Conservation (phyloP, 2,329 filamentous ascomycete species). For the Pseudocercospora eumusae region DNA sequence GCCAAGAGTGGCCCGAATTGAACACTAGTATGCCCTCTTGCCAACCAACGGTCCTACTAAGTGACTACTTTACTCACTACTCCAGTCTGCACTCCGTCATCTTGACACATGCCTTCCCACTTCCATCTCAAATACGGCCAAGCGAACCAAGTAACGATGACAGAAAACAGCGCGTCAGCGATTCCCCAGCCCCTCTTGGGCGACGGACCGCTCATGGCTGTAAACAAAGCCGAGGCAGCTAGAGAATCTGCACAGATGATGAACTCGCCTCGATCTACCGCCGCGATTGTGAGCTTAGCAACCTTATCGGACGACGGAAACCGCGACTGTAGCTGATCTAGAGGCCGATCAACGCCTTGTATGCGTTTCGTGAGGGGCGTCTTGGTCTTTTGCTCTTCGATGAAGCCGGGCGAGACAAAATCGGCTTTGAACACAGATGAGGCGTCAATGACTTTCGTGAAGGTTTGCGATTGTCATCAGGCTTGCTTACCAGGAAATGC, state of each 20-base stretch:
- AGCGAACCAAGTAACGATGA: not conserved
- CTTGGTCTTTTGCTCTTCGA: slow-evolving; percentile 6
- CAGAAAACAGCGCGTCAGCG: not conserved
- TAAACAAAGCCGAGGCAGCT: not conserved
- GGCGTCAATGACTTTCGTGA: no score
- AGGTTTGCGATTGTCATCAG: no score
- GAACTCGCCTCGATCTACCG: not conserved
- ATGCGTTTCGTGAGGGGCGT: not conserved
- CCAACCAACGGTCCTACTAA: no score
- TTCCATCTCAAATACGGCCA: not conserved
- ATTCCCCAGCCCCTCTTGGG: not conserved
- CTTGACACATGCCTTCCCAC: not conserved
- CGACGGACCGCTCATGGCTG: slow-evolving; percentile 6
- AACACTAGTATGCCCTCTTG: no score
- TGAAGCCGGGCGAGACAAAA: slow-evolving; percentile 8
- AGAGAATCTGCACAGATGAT: not conserved
- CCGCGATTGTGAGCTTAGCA: no score
- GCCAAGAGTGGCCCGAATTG: no score
- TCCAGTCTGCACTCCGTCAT: no score
- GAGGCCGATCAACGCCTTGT: not conserved
- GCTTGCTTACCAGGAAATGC: not conserved
- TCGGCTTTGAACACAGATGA: no score
- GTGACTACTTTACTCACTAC: no score
- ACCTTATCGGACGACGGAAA: slow-evolving; percentile 3
- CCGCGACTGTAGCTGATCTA: not conserved